These are phyloP conservation scores for Rhodotorula babjevae DNA, from an alignment of 768 basidiomycete species.

Conservation along the genomic window DNA sequence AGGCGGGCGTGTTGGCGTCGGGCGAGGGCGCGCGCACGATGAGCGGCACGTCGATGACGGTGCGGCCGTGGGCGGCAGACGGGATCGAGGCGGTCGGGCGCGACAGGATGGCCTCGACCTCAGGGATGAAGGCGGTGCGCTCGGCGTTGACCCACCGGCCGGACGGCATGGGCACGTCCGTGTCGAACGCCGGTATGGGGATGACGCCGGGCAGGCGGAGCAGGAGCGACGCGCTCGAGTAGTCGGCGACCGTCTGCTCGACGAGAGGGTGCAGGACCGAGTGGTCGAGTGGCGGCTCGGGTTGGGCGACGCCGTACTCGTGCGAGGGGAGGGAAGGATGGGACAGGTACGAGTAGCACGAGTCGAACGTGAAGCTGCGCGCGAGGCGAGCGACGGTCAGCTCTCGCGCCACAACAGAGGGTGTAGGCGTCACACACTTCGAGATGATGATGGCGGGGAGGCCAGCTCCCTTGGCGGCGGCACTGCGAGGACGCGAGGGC, in stretches of 20 bases:
- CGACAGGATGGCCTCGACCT: constrained; percentile 53
- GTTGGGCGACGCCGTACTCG: not conserved
- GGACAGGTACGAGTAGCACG: constrained; percentile 67
- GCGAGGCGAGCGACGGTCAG: not conserved
- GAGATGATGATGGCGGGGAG: constrained; percentile 70
- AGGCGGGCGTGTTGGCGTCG: constrained; percentile 55
- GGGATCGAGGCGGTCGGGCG: constrained; percentile 28
- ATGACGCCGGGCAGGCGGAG: constrained; percentile 67
- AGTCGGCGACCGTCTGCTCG: constrained; percentile 61
- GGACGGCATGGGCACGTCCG: constrained; percentile 58
- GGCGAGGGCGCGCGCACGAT: constrained; percentile 61
- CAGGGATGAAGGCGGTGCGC: constrained; percentile 52
- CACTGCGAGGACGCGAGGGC: constrained; percentile 37
- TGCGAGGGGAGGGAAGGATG: constrained; percentile 12
- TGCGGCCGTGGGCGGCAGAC: constrained; percentile 8
- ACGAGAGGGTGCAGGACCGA: constrained; percentile 59
- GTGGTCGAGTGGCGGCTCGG: constrained; percentile 57
- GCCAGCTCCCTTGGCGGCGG: constrained; percentile 61
- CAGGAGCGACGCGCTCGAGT: constrained; percentile 66
- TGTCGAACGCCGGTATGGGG: constrained; percentile 67
- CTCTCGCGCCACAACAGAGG: no score
- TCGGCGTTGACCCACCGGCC: constrained; percentile 59
- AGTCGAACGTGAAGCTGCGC: constrained; percentile 68
- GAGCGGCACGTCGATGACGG: constrained; percentile 56
- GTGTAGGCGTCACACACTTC: constrained; percentile 48